Conservation (phyloP, 1,284 basidiomycete species). For the Apiotrichum brassicae region DNA sequence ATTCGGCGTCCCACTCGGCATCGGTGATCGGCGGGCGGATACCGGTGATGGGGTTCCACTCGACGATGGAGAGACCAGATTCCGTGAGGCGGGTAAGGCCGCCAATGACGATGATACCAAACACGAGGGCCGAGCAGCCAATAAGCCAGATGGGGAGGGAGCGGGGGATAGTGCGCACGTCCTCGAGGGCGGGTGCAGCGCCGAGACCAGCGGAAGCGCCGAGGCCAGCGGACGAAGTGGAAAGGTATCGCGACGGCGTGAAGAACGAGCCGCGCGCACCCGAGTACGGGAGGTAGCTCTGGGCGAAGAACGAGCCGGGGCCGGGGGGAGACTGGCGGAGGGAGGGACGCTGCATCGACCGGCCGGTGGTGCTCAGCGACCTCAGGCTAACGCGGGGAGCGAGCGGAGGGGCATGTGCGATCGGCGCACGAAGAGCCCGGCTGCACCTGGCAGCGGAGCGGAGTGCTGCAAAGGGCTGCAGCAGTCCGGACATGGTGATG, state of each 20-base stretch:
- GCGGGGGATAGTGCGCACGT: constrained; percentile 58
- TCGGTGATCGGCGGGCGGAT: constrained; percentile 72
- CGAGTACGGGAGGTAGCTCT: constrained; percentile 11
- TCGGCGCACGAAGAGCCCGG: not conserved
- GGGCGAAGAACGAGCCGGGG: constrained; percentile 9
- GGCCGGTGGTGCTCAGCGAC: not conserved
- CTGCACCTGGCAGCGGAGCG: constrained; percentile 5
- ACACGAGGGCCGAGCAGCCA: constrained; percentile 73
- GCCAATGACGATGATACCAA: constrained; percentile 89
- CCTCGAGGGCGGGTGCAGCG: constrained; percentile 47
- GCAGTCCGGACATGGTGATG: constrained; percentile 10
- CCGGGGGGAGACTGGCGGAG: not conserved
- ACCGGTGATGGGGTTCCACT: constrained; percentile 94
- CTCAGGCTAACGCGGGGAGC: not conserved
- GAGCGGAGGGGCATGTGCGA: not conserved
- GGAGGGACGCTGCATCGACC: not conserved
- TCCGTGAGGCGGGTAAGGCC: constrained; percentile 96
- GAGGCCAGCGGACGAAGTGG: not conserved
- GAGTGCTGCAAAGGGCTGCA: constrained; percentile 10
- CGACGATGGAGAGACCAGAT: constrained; percentile 93
- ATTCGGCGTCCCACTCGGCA: constrained; percentile 80
- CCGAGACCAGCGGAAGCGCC: not conserved
- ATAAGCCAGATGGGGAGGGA: constrained; percentile 73
- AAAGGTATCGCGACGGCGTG: constrained; percentile 11
- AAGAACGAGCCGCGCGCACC: constrained; percentile 14